Conservation (phyloP, 1,284 basidiomycete species). For the Paramarasmius palmivorus region DNA sequence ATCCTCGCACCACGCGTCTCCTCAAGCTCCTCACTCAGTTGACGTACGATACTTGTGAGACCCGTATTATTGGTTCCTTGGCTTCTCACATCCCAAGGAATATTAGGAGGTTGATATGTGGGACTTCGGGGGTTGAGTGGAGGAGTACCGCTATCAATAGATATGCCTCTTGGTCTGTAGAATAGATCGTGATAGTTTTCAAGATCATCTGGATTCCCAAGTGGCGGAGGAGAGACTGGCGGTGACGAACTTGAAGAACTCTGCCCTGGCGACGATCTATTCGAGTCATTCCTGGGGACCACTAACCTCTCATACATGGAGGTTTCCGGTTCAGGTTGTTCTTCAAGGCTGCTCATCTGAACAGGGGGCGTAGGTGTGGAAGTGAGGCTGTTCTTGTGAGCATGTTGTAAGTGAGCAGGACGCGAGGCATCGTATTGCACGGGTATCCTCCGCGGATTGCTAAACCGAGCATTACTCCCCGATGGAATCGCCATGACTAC, state of each 20-base stretch:
- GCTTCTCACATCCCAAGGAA: slow-evolving; percentile 18
- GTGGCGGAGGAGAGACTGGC: slow-evolving; percentile 41
- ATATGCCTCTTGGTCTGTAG: slow-evolving; percentile 40
- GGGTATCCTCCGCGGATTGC: slow-evolving; percentile 25
- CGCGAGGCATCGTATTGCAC: slow-evolving; percentile 37
- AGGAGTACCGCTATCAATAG: slow-evolving; percentile 15
- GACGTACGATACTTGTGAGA: slow-evolving; percentile 60
- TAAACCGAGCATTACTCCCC: background rate
- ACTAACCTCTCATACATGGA: background rate
- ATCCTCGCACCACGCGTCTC: slow-evolving; percentile 19
- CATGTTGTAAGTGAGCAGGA: slow-evolving; percentile 20
- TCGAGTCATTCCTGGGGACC: background rate
- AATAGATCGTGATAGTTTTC: slow-evolving; percentile 72
- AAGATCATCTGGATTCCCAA: slow-evolving; percentile 62
- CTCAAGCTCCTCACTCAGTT: slow-evolving; percentile 61
- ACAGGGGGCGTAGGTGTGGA: slow-evolving; percentile 21
- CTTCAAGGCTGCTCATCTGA: background rate
- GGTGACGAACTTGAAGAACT: slow-evolving; percentile 35
- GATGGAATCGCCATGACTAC: too few species aligned
- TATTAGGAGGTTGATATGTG: slow-evolving; percentile 14
- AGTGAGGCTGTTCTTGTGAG: slow-evolving; percentile 19
- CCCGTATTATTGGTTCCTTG: slow-evolving; percentile 45
- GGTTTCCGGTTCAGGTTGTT: background rate
- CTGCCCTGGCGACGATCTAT: slow-evolving; percentile 28
- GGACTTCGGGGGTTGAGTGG: slow-evolving; percentile 1